Evolutionary conservation across 1,139 yeast genomes (phyloP).

Genomic region (Magnusiomyces paraingens): DNA sequence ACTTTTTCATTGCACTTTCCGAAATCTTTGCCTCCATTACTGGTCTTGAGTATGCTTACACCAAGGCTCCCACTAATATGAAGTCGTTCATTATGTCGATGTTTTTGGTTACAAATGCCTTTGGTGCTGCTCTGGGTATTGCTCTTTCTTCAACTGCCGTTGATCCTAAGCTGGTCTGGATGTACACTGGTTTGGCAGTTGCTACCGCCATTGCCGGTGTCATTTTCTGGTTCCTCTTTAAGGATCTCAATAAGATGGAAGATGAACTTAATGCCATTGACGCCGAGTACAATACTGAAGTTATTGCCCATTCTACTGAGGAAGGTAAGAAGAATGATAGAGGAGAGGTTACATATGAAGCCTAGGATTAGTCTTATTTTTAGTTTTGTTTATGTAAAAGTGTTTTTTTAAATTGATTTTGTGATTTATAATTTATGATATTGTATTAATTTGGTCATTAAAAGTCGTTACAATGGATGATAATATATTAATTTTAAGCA

Average conservation of each 20-base stretch:
- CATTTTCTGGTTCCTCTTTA: conserved; percentile 57
- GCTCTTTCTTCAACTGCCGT: conserved; percentile 60
- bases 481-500: conserved; percentile 18
- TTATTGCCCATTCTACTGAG: conserved; percentile 21
- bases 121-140: conserved; percentile 68
- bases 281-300: conserved; percentile 30
- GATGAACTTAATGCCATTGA: conserved; percentile 58
- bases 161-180: conserved; percentile 65
- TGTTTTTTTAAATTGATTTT: too few relatives aligned
- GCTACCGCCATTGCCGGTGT: conserved; percentile 55
- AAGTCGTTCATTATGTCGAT: conserved; percentile 60
- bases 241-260: conserved; percentile 50
- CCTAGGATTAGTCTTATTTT: too few relatives aligned
- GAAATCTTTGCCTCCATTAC: conserved; percentile 63
- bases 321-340: too few relatives aligned
- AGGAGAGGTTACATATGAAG: too few relatives aligned
- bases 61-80: conserved; percentile 62
- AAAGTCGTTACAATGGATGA: too few relatives aligned
- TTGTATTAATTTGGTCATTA: too few relatives aligned
- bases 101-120: conserved; percentile 54
- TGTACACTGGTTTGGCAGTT: conserved; percentile 55
- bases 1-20: conserved; percentile 53
- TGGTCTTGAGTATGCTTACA: conserved; percentile 63
- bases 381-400: too few relatives aligned
- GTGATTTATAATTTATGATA: too few relatives aligned